These are phyloP conservation scores for Amphichorda felina DNA, from an alignment of 2,329 filamentous ascomycete genomes.

Conservation along the genomic window DNA sequence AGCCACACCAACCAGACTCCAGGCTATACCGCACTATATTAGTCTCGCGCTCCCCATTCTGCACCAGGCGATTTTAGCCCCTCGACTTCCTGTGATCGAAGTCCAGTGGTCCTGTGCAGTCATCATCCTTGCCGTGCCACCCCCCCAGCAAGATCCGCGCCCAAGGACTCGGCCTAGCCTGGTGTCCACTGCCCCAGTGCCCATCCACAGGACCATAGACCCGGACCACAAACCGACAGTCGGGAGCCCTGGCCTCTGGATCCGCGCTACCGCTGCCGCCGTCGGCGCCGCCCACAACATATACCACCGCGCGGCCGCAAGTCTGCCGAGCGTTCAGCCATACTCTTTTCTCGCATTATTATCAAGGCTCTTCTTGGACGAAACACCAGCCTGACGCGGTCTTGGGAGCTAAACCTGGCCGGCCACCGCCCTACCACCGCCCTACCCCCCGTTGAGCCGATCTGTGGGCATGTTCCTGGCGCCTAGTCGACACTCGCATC, in stretches of 20 bases:
- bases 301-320: slow-evolving; percentile 21
- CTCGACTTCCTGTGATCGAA: slow-evolving; percentile 16
- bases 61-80: slow-evolving; percentile 14
- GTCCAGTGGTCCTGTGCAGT: slow-evolving; percentile 12
- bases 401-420: slow-evolving; percentile 10
- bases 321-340: slow-evolving; percentile 15
- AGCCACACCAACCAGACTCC: slow-evolving; percentile 13
- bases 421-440: neutral
- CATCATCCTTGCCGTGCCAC: slow-evolving; percentile 18
- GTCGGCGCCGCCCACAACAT: slow-evolving; percentile 15
- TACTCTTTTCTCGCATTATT: slow-evolving; percentile 8
- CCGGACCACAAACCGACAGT: slow-evolving; percentile 17
- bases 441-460: slow-evolving; percentile 12
- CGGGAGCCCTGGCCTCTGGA: slow-evolving; percentile 13
- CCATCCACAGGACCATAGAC: slow-evolving; percentile 17
- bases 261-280: slow-evolving; percentile 19
- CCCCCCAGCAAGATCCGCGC: slow-evolving; percentile 17
- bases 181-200: slow-evolving; percentile 12
- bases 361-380: slow-evolving; percentile 9
- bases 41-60: slow-evolving; percentile 25
- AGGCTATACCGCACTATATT: slow-evolving; percentile 26
- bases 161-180: slow-evolving; percentile 18
- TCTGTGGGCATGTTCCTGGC: slow-evolving; percentile 21
- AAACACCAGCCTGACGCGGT: slow-evolving; percentile 17
- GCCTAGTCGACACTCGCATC: slow-evolving; percentile 17